These are phyloP conservation scores for Hypoxylon rubiginosum DNA, from an alignment of 2,329 filamentous ascomycete species.

Conservation along the genomic window DNA sequence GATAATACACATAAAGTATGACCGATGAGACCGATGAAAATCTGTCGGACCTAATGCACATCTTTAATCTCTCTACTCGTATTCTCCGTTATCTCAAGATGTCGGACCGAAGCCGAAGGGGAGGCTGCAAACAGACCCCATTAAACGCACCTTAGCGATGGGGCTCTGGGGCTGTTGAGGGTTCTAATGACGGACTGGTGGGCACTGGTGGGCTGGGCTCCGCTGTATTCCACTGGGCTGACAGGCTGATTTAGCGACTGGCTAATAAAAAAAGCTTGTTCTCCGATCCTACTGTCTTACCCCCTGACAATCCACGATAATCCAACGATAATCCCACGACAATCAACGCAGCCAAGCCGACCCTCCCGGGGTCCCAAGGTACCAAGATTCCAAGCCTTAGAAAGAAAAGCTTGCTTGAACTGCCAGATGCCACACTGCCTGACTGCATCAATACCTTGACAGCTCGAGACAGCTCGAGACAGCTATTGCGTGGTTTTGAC, in stretches of 20 bases:
- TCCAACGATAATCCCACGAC: too few species aligned
- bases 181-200: conserved; percentile 3
- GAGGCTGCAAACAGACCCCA: conserved; percentile 10
- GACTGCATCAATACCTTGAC: too few species aligned
- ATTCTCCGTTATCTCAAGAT: conserved; percentile 8
- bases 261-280: conserved; percentile 37
- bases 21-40: neutral
- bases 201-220: too few species aligned
- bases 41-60: conserved; percentile 7
- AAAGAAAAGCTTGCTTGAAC: conserved; percentile 38
- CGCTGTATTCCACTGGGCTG: too few species aligned
- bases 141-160: conserved; percentile 25
- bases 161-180: conserved; percentile 1
- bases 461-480: too few species aligned
- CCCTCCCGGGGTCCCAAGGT: conserved; percentile 8
- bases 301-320: neutral
- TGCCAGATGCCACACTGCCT: too few species aligned
- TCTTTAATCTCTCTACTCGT: conserved; percentile 36
- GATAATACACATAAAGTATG: too few species aligned
- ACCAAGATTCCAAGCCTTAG: neutral
- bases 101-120: conserved; percentile 26
- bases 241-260: too few species aligned
- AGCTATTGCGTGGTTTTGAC: conserved; percentile 15
- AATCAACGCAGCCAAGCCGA: conserved; percentile 32
- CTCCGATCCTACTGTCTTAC: neutral